These are phyloP conservation scores for Penicillium turbatum DNA, from an alignment of 495 filamentous ascomycete genomes.

Conservation along the genomic window DNA sequence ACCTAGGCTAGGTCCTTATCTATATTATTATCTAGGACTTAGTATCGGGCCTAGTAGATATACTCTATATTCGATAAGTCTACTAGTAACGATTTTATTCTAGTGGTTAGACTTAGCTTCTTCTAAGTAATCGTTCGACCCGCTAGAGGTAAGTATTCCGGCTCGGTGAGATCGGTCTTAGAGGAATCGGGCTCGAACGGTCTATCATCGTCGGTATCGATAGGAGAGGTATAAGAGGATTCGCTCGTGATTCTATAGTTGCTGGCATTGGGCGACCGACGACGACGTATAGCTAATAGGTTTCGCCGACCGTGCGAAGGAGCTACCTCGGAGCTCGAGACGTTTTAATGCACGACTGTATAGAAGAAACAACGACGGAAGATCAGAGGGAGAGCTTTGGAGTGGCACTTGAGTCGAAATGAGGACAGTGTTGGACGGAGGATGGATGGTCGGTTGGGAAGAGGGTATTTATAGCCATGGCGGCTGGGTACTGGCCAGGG, in stretches of 20 bases:
- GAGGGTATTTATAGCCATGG: conserved; percentile 11
- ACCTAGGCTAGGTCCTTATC: conserved; percentile 15
- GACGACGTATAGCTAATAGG: conserved; percentile 4
- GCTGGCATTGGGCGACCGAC: neutral
- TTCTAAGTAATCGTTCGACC: conserved; percentile 10
- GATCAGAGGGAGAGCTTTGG: conserved; percentile 7
- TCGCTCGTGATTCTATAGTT: conserved; percentile 12
- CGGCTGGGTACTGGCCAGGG: conserved; percentile 6
- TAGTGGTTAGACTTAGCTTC: conserved; percentile 1
- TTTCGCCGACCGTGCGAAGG: conserved; percentile 3
- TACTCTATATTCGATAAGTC: conserved; percentile 7
- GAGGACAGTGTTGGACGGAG: conserved; percentile 4
- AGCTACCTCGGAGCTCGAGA: conserved; percentile 8
- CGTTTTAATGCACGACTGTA: conserved; percentile 8
- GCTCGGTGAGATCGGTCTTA: conserved; percentile 17
- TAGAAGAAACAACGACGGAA: conserved; percentile 6
- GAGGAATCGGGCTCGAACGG: conserved; percentile 12
- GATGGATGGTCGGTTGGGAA: conserved; percentile 10
- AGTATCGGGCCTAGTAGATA: conserved; percentile 10
- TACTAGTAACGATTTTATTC: conserved; percentile 3
- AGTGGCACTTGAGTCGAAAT: conserved; percentile 8
- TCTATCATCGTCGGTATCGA: conserved; percentile 11
- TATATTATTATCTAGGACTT: conserved; percentile 13
- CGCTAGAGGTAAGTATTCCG: conserved; percentile 3
- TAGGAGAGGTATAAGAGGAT: conserved; percentile 11